Evolutionary conservation across 1,284 basidiomycete species (phyloP).

Genomic region (Melampsora larici-populina): DNA sequence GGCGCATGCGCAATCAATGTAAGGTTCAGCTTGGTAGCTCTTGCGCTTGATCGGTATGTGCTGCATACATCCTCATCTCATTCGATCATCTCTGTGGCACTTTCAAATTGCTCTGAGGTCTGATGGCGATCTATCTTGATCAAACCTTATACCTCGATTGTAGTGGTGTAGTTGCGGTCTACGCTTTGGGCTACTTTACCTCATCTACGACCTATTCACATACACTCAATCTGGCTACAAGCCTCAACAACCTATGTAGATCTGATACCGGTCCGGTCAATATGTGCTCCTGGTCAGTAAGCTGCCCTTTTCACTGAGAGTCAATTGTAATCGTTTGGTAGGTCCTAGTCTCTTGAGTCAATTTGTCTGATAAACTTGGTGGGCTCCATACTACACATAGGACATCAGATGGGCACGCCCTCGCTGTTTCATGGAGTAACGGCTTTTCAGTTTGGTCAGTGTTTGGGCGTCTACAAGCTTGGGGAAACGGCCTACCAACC

Average conservation of each 20-base stretch:
- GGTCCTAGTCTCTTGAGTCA: not conserved
- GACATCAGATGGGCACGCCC: conserved; percentile 90
- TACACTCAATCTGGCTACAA: not conserved
- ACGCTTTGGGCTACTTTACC: conserved; percentile 3
- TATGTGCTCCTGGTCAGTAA: conserved; percentile 28
- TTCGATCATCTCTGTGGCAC: not conserved
- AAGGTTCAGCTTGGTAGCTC: conserved; percentile 52
- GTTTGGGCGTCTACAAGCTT: conserved; percentile 77
- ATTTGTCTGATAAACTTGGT: not conserved
- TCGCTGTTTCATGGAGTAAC: conserved; percentile 88
- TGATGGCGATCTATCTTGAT: too few species aligned
- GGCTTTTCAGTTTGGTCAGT: conserved; percentile 92
- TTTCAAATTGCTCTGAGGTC: too few species aligned
- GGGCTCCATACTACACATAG: conserved; percentile 29
- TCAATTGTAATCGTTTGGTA: too few species aligned
- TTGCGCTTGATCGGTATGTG: conserved; percentile 48
- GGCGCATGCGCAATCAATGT: conserved; percentile 50
- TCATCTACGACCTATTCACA: conserved; percentile 3
- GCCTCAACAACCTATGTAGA: conserved; percentile 2
- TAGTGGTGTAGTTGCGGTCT: not conserved
- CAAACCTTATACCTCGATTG: not conserved
- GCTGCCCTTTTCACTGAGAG: not conserved
- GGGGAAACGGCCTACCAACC: conserved; percentile 57
- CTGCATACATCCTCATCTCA: not conserved
- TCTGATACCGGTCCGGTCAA: conserved; percentile 17